Percentiles rank a stretch among this genome's conserved stretches.
Conservation (phyloP, 768 basidiomycete species). For the Coprinellus aureogranulatus region DNA sequence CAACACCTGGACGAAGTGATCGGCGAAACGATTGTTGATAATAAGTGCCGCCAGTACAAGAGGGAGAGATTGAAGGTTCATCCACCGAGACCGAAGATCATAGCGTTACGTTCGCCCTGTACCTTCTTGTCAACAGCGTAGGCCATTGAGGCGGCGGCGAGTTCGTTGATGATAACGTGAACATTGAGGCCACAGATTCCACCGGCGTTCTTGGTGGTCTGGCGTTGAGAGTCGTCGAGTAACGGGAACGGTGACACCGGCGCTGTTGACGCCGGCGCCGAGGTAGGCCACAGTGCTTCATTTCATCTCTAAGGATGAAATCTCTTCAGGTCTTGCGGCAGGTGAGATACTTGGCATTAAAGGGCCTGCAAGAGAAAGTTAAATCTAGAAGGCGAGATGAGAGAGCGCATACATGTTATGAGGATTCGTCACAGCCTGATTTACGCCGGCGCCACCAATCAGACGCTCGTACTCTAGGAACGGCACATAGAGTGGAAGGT, state of each 20-base stretch:
- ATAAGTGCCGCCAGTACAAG: too few species aligned
- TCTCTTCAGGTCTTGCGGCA: too few species aligned
- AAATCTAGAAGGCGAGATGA: too few species aligned
- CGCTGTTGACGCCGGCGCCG: conserved; percentile 77
- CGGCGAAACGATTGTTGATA: too few species aligned
- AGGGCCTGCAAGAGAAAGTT: too few species aligned
- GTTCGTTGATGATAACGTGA: conserved; percentile 98
- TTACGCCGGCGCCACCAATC: too few species aligned
- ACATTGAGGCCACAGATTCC: conserved; percentile 92
- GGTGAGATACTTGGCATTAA: too few species aligned
- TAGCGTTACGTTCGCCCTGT: background rate
- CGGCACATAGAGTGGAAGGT: too few species aligned
- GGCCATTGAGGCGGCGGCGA: conserved; percentile 96
- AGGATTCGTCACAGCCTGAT: too few species aligned
- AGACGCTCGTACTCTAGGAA: too few species aligned
- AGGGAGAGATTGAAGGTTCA: conserved; percentile 98
- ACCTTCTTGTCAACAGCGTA: conserved; percentile 41
- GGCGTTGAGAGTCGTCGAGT: conserved; percentile 99
- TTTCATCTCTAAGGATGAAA: conserved; percentile 97
- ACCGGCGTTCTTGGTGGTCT: conserved; percentile 97
- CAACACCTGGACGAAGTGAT: too few species aligned
- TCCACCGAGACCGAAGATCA: conserved; percentile 87
- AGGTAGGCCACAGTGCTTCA: conserved; percentile 97
- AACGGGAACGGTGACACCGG: conserved; percentile 94
- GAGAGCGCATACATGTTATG: too few species aligned